Conservation (phyloP, 73 alveolate genomes). For the Paramecium sonneborni region DNA sequence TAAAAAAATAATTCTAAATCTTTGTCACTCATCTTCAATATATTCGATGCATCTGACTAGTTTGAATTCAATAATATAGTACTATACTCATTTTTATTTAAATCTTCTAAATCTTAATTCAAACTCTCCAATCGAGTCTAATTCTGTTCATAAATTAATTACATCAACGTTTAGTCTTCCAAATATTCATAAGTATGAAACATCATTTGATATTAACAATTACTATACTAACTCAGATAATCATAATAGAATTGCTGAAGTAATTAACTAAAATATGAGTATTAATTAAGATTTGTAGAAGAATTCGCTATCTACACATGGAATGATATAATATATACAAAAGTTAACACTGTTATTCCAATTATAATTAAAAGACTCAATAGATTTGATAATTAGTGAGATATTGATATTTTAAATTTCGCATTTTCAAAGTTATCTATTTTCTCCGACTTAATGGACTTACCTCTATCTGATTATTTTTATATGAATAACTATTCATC, state of each 20-base stretch:
- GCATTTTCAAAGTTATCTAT: neutral
- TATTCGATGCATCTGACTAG: neutral
- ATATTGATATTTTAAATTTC: neutral
- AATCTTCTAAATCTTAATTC: neutral
- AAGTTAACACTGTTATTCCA: neutral
- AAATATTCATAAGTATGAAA: neutral
- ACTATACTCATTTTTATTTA: neutral
- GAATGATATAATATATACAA: neutral
- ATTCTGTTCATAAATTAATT: neutral
- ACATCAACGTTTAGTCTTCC: neutral
- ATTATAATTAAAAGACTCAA: neutral
- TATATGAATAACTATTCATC: neutral
- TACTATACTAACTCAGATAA: neutral
- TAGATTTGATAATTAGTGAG: neutral
- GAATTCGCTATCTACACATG: neutral
- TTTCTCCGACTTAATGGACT: neutral
- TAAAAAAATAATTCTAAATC: neutral
- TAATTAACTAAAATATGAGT: neutral
- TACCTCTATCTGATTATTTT: neutral
- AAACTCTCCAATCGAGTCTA: neutral
- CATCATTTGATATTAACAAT: neutral
- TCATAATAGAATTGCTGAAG: neutral
- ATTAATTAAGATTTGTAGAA: neutral
- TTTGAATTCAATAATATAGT: neutral
- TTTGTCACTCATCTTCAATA: neutral